These are phyloP conservation scores for Chlorella sp. DNA, from an alignment of 139 green algal genomes.

Conservation along the genomic window DNA sequence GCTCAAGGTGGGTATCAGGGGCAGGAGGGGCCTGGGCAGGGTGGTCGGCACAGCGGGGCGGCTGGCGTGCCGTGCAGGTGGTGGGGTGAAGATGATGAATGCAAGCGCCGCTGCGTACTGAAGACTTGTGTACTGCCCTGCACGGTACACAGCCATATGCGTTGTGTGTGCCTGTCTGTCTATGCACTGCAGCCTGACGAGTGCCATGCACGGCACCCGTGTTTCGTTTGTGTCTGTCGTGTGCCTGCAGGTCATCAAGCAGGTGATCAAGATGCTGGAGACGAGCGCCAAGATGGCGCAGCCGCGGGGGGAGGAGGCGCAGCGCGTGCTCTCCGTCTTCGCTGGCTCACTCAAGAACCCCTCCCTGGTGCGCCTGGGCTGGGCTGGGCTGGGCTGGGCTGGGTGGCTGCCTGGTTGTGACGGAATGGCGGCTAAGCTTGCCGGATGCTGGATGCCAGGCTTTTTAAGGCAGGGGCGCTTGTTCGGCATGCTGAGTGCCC, in stretches of 20 bases:
- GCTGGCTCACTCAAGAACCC: constrained; percentile 72
- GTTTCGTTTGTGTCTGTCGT: too few relatives aligned
- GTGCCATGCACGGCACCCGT: too few relatives aligned
- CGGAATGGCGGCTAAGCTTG: neutral
- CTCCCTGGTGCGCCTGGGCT: constrained; percentile 36
- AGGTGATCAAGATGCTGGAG: constrained; percentile 65
- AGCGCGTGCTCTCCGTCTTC: constrained; percentile 81
- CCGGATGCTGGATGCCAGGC: too few relatives aligned
- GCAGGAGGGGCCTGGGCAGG: neutral
- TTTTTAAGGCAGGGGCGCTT: too few relatives aligned
- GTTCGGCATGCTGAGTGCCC: too few relatives aligned
- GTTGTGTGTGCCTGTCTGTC: too few relatives aligned
- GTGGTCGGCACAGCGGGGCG: neutral
- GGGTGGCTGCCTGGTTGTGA: neutral
- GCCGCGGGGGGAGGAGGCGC: constrained; percentile 71
- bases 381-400: neutral
- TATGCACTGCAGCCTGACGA: too few relatives aligned
- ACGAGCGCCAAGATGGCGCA: constrained; percentile 58
- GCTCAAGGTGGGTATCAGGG: neutral
- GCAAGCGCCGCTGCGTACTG: too few relatives aligned
- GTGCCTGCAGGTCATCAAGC: constrained; percentile 41
- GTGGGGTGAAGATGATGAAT: too few relatives aligned
- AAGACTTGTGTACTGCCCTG: too few relatives aligned
- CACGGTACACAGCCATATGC: too few relatives aligned
- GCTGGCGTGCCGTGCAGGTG: too few relatives aligned